Percentiles rank a stretch among this genome's conserved stretches.
Evolutionary conservation across 2,329 filamentous ascomycete species (phyloP).

Genomic region (Sclerotinia sclerotiorum): DNA sequence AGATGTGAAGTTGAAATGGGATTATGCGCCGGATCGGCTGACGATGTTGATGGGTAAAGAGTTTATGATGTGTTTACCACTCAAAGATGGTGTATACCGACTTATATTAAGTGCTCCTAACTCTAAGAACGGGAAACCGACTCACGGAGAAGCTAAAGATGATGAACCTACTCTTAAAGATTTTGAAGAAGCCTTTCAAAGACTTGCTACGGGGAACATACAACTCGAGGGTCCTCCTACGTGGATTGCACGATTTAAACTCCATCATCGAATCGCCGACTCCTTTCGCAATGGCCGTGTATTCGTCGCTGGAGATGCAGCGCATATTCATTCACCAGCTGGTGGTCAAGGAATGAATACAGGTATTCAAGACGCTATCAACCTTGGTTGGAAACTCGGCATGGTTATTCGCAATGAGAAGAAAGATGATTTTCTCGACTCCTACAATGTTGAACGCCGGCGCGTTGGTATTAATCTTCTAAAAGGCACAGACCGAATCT

Average conservation of each 20-base stretch:
- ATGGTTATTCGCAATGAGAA: conserved; percentile 38
- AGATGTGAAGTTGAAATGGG: conserved; percentile 42
- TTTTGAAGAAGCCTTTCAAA: conserved; percentile 39
- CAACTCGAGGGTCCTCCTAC: conserved; percentile 35
- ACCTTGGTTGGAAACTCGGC: conserved; percentile 43
- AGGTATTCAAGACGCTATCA: conserved; percentile 42
- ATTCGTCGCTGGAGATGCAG: conserved; percentile 42
- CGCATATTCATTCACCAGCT: conserved; percentile 42
- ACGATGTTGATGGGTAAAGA: conserved; percentile 40
- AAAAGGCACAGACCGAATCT: conserved; percentile 45
- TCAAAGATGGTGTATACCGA: conserved; percentile 37
- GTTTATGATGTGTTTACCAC: conserved; percentile 43
- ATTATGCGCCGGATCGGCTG: conserved; percentile 15
- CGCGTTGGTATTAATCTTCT: conserved; percentile 48
- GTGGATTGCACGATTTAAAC: conserved; percentile 49
- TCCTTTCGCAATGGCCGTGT: conserved; percentile 46
- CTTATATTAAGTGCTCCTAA: conserved; percentile 34
- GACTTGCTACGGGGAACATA: conserved; percentile 36
- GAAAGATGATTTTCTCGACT: conserved; percentile 46
- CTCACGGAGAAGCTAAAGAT: conserved; percentile 22
- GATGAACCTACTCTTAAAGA: conserved; percentile 39
- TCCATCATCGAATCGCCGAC: conserved; percentile 47
- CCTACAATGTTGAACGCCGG: conserved; percentile 50
- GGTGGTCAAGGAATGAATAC: conserved; percentile 45
- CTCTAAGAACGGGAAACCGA: conserved; percentile 21